Conservation (phyloP, 2,329 filamentous ascomycete genomes). For the Trichoderma koningii region DNA sequence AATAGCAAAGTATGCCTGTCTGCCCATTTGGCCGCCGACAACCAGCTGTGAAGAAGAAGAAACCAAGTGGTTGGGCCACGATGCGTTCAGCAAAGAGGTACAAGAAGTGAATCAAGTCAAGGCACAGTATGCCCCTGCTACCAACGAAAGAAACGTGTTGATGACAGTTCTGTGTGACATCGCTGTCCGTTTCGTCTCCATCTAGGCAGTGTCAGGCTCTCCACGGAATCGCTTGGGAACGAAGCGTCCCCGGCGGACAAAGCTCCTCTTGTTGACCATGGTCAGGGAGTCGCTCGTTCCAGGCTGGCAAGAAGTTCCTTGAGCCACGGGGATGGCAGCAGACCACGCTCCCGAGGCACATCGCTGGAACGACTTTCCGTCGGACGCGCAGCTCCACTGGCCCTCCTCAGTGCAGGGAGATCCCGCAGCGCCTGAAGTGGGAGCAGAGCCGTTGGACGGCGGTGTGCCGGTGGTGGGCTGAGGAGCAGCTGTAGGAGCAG, state of each 20-base stretch:
- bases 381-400: conserved; percentile 58
- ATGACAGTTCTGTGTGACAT: neutral
- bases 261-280: conserved; percentile 25
- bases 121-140: no score
- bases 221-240: neutral
- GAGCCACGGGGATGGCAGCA: conserved; percentile 49
- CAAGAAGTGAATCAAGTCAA: neutral
- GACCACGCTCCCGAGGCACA: conserved; percentile 63
- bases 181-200: neutral
- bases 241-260: conserved; percentile 1
- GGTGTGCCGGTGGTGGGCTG: conserved; percentile 12
- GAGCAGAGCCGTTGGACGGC: neutral
- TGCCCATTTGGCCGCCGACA: conserved; percentile 3
- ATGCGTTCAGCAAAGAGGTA: conserved; percentile 10
- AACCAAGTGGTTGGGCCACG: neutral
- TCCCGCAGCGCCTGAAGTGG: conserved; percentile 36
- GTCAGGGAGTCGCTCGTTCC: conserved; percentile 35
- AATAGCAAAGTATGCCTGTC: neutral
- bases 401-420: conserved; percentile 56
- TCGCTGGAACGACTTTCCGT: conserved; percentile 59
- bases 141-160: neutral
- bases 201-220: neutral
- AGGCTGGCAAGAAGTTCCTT: conserved; percentile 54
- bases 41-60: conserved; percentile 6
- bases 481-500: neutral